Evolutionary conservation across 805 yeast genomes (phyloP).

Genomic region (Candida nanaspora): DNA sequence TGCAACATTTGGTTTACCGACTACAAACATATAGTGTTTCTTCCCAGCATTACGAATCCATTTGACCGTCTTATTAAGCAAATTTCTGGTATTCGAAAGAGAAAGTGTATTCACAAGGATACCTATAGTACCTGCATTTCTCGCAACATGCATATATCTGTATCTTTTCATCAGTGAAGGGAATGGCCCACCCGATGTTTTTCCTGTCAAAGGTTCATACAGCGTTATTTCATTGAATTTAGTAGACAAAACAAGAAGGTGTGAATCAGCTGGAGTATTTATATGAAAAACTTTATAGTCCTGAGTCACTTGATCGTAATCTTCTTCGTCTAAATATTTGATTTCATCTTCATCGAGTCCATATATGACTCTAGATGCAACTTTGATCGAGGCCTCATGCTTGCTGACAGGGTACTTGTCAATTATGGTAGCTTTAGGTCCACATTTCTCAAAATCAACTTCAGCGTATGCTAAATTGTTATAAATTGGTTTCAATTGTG

Average conservation of each 20-base stretch:
- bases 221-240: constrained; percentile 48
- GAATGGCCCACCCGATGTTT: constrained; percentile 48
- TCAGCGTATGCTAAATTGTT: constrained; percentile 31
- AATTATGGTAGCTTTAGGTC: constrained; percentile 15
- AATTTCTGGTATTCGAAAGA: constrained; percentile 58
- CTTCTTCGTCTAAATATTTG: constrained; percentile 17
- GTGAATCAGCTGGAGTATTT: constrained; percentile 69
- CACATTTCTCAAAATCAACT: constrained; percentile 23
- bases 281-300: constrained; percentile 63
- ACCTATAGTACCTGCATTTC: constrained; percentile 90
- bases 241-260: constrained; percentile 69
- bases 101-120: constrained; percentile 87
- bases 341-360: constrained; percentile 18
- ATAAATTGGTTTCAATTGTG: constrained; percentile 24
- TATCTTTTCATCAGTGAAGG: constrained; percentile 82
- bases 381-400: constrained; percentile 6
- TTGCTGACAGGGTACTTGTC: constrained; percentile 9
- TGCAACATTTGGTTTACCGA: constrained; percentile 97
- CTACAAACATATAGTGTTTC: constrained; percentile 90
- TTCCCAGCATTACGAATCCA: constrained; percentile 73
- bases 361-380: constrained; percentile 26
- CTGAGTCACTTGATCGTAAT: constrained; percentile 24
- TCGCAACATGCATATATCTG: constrained; percentile 77
- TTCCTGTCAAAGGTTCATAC: constrained; percentile 34
- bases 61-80: constrained; percentile 53